These are phyloP conservation scores for Hylodesmum podocarpum DNA, from an alignment of 306 rosid species.

Conservation along the genomic window DNA sequence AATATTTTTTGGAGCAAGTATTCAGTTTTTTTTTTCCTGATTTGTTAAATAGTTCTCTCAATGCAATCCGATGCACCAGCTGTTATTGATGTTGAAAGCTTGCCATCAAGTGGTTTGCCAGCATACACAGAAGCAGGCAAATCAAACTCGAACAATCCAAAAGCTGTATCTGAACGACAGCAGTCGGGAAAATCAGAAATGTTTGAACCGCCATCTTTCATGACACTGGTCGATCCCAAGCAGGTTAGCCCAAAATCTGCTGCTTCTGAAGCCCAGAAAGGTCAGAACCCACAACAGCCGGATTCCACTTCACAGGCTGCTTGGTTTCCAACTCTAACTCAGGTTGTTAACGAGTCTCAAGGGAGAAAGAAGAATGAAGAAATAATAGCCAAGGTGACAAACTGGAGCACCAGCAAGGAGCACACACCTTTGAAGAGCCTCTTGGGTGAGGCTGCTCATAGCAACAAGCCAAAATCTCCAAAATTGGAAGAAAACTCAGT, in stretches of 20 bases:
- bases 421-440: slow-evolving; percentile 84
- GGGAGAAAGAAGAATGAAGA: slow-evolving; percentile 83
- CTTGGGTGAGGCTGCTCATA: slow-evolving; percentile 66
- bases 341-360: slow-evolving; percentile 56
- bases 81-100: slow-evolving; percentile 45
- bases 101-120: slow-evolving; percentile 26
- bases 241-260: slow-evolving; percentile 37
- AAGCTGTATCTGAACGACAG: slow-evolving; percentile 39
- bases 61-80: slow-evolving; percentile 65
- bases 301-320: slow-evolving; percentile 49
- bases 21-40: slow-evolving; percentile 8
- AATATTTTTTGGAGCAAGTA: not conserved
- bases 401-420: slow-evolving; percentile 77
- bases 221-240: slow-evolving; percentile 67
- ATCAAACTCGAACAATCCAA: slow-evolving; percentile 31
- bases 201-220: slow-evolving; percentile 83
- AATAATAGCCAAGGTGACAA: slow-evolving; percentile 76
- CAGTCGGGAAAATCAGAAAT: slow-evolving; percentile 53
- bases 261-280: slow-evolving; percentile 43
- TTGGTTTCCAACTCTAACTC: slow-evolving; percentile 81
- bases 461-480: slow-evolving; percentile 55
- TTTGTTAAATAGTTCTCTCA: slow-evolving; percentile 66
- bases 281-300: slow-evolving; percentile 35
- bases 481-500: slow-evolving; percentile 38
- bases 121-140: slow-evolving; percentile 34